Evolutionary conservation across 83 land plant species (phyloP).

Genomic region (Thuja plicata): DNA sequence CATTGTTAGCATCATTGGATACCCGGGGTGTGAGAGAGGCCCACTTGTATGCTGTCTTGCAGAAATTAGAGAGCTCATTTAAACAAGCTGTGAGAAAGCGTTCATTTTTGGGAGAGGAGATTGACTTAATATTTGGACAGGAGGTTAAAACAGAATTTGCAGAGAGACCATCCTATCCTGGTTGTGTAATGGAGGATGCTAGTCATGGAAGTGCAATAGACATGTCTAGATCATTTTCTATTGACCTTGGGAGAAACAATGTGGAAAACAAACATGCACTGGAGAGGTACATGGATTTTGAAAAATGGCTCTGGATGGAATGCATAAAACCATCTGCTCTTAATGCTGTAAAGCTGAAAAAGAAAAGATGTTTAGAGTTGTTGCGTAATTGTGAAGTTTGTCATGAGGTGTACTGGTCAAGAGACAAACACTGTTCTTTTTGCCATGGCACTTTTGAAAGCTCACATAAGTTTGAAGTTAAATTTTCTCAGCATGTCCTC

Average conservation of each 20-base stretch:
- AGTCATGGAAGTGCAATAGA: constrained; percentile 41
- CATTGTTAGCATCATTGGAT: constrained; percentile 70
- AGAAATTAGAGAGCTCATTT: constrained; percentile 63
- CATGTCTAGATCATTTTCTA: constrained; percentile 42
- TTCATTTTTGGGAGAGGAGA: not conserved
- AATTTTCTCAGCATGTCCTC: constrained; percentile 42
- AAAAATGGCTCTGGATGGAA: constrained; percentile 84
- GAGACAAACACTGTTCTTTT: constrained; percentile 68
- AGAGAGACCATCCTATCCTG: constrained; percentile 26
- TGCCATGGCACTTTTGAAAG: constrained; percentile 62
- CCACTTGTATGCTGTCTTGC: constrained; percentile 70
- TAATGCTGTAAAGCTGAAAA: constrained; percentile 46
- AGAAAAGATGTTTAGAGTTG: constrained; percentile 55
- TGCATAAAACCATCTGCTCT: constrained; percentile 41
- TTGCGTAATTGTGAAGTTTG: constrained; percentile 64
- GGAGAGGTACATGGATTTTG: constrained; percentile 63
- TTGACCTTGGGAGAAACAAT: constrained; percentile 66
- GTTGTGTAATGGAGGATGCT: constrained; percentile 18
- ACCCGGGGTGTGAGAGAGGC: constrained; percentile 90
- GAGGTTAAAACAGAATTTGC: constrained; percentile 19
- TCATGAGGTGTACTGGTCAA: constrained; percentile 46
- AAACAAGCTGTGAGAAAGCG: constrained; percentile 55
- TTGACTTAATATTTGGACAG: constrained; percentile 3
- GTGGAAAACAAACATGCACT: constrained; percentile 48
- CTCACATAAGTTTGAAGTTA: constrained; percentile 22